Evolutionary conservation across 345 rosid species (phyloP), one percentile per base, ranked within the genome.

Genomic region (Physaria fendleri): DNA sequence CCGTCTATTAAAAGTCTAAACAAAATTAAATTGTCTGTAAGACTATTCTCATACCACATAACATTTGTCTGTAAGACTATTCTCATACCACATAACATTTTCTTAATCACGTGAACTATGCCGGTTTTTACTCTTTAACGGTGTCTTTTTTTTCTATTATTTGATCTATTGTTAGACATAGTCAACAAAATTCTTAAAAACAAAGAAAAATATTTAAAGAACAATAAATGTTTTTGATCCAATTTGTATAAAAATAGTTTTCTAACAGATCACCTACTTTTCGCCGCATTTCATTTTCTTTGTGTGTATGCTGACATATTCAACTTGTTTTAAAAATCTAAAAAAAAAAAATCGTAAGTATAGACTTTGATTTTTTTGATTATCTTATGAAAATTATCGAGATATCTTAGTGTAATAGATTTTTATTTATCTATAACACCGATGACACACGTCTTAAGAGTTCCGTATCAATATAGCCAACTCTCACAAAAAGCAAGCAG

Each of bases 91-190:
- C 16, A 24, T 8, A 38, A 17, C 38, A 20, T 40, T 33, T 32
- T 11, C 15, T n/a, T 38, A 68, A 60, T 52, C 73, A 59, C 66
- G 73, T 60, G 73, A 15, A 68, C 25, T 6, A 55, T 52, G 66
- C 41, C 62, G 61, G 14, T 68, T n/a, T n/a, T 9, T 38, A 20
- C 61, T 59, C 38, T 54, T 17, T 33, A 11, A 25, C 40, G 34
- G 54, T 52, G 32, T 5, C 2, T 58, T 16, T 35, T 56, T 14
- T n/a, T n/a, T n/a, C n/a, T n/a, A 18, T 68, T 25, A 5, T 50
- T 22, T 42, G n/a, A 38, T 60, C 49, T 59, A 41, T 17, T 32
- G 18, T 60, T 47, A 27, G 40, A 34, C 54, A 21, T 22, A 46
- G 68, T 69, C 58, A 54, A 15, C 52, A 38, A 1, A 0, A 2